These are phyloP conservation scores for Maudiozyma serrabonitensis DNA, from an alignment of 805 yeast genomes.

Conservation along the genomic window DNA sequence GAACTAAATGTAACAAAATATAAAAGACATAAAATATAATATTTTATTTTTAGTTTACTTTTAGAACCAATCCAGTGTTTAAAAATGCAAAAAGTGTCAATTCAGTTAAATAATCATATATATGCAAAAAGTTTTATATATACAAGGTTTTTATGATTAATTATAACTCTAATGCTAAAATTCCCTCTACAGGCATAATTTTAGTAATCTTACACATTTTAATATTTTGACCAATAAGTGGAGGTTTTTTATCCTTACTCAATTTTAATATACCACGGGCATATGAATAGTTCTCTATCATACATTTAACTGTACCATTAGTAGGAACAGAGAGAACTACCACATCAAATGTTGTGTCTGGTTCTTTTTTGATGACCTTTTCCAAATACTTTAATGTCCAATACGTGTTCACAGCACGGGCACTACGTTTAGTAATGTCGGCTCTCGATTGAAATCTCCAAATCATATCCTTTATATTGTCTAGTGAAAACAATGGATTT, in stretches of 20 bases:
- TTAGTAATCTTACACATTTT: conserved; percentile 32
- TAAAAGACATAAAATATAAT: neutral
- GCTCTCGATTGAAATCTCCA: conserved; percentile 39
- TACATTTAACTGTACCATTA: conserved; percentile 29
- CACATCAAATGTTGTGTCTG: conserved; percentile 21
- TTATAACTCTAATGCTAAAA: conserved; percentile 17
- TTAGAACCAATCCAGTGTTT: neutral
- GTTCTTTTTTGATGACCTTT: conserved; percentile 7
- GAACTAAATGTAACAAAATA: neutral
- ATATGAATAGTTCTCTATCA: conserved; percentile 21
- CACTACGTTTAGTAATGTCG: conserved; percentile 28
- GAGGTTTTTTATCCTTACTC: conserved; percentile 16
- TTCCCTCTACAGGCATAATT: conserved; percentile 37
- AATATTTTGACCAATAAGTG: conserved; percentile 37
- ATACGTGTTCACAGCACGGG: conserved; percentile 26
- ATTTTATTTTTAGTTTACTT: neutral
- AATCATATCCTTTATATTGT: conserved; percentile 30
- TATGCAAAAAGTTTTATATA: neutral
- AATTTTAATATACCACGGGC: conserved; percentile 27
- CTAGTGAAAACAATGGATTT: conserved; percentile 24
- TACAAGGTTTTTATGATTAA: neutral
- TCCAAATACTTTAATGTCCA: conserved; percentile 30
- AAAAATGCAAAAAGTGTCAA: neutral
- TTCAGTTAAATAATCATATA: neutral
- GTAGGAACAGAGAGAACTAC: conserved; percentile 36